Base-by-base conservation (phyloP, 1,284 basidiomycete species). In the Rhodofomes roseus region DNA sequence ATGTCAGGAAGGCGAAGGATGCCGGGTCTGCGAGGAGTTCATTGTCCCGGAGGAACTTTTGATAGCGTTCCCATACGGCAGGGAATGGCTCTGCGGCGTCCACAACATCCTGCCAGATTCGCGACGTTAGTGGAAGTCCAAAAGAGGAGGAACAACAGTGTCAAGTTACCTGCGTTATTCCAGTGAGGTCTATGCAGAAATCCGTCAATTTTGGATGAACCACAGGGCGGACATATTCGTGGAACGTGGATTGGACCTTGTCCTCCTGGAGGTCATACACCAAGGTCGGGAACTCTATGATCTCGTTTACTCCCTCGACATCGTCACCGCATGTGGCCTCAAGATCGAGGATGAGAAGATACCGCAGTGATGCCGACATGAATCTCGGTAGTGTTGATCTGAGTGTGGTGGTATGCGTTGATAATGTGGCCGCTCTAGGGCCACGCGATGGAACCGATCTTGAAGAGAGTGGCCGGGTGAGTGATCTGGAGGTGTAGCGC, bases 171-270 rank as follows among this genome's bases (percentile, higher is more conserved):
- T 75, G 73, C 14, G 67, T 63, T 9, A 75, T 75, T 1, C 74
- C 74, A n/a, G 74, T 75, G 53, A 75, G 63, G 14, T 69, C 58
- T 40, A 68, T 73, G 57, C 74, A 75, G 61, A 75, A 74, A 16
- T 58, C 44, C 1, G 74, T 75, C 67, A 75, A 60, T 8, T 25
- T 60, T 2, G 72, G 66, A 37, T 69, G 62, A 2, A 67, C 37
- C 27, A 65, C 58, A 0, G 74, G 74, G 36, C 65, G 61, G 29
- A 74, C 69, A 60, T 74, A 75, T 70, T 73, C 71, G 59, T 74
- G 72, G 62, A 74, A 75, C 8, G 63, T 69, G 3, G 68, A 68
- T 44, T 68, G 51, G 9, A 72, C 68, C 50, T 66, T 61, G 36
- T 71, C 66, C 36, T 68, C 59, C 43, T 70, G 46, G 14, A 74